Conservation (phyloP, 768 basidiomycete species). For the Tylopilus rubrobrunneus region DNA sequence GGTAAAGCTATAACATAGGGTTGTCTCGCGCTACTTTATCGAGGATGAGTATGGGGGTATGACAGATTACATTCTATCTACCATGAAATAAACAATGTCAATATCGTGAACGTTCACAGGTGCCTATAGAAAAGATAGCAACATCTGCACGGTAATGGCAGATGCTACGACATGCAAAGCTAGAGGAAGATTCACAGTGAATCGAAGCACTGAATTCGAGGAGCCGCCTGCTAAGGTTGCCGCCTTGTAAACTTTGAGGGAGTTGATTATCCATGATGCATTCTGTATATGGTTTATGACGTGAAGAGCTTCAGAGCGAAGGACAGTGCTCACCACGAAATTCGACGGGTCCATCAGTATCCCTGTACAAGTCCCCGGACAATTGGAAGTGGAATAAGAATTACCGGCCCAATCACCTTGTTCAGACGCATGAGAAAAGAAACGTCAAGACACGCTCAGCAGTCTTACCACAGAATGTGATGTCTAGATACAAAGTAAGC, state of each 20-base stretch:
- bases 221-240: conserved; percentile 41
- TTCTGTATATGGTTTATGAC: conserved; percentile 43
- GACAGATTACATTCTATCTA: conserved; percentile 7
- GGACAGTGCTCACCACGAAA: conserved; percentile 54
- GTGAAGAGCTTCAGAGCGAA: background rate
- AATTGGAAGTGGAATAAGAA: conserved; percentile 67
- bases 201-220: conserved; percentile 14
- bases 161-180: conserved; percentile 10
- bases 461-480: conserved; percentile 72
- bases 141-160: conserved; percentile 9
- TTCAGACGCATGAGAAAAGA: conserved; percentile 9
- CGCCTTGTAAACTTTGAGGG: conserved; percentile 69
- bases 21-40: conserved; percentile 22
- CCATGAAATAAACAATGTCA: conserved; percentile 10
- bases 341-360: conserved; percentile 64
- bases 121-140: conserved; percentile 17
- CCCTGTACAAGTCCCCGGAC: conserved; percentile 69
- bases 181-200: conserved; percentile 2
- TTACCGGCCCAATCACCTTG: conserved; percentile 84
- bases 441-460: background rate
- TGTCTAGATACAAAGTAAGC: conserved; percentile 45
- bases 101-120: conserved; percentile 1
- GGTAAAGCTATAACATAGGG: conserved; percentile 40
- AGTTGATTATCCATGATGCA: conserved; percentile 79
- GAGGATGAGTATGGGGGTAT: background rate